Conservation (phyloP, 1,284 basidiomycete species). For the Tilletiopsis washingtonensis region DNA sequence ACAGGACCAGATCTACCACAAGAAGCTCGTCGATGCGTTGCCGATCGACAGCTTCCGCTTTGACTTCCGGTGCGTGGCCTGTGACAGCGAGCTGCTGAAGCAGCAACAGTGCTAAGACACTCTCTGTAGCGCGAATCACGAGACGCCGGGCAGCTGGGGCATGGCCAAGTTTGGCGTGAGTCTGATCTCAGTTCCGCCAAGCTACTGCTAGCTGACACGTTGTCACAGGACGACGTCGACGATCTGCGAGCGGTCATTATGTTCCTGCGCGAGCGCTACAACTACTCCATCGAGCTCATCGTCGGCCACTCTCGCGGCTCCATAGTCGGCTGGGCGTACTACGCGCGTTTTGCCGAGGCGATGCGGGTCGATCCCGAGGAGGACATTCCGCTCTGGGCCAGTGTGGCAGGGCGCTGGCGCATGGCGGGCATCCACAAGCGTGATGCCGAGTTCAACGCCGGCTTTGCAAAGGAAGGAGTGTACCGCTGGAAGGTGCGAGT, state of each 20-base stretch:
- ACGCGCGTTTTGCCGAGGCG: conserved; percentile 6
- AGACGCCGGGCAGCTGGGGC: conserved; percentile 1
- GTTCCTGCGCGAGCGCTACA: conserved; percentile 14
- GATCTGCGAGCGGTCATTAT: conserved; percentile 16
- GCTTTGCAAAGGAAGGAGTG: conserved; percentile 24
- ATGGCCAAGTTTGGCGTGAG: conserved; percentile 5
- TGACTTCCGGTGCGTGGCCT: conserved; percentile 60
- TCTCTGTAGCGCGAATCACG: background rate
- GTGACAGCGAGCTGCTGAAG: conserved; percentile 6
- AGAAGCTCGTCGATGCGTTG: conserved; percentile 60
- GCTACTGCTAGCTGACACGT: background rate
- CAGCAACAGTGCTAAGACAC: background rate
- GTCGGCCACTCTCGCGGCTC: conserved; percentile 1
- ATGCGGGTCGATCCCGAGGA: conserved; percentile 22
- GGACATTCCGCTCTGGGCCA: conserved; percentile 55
- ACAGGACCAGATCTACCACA: conserved; percentile 73
- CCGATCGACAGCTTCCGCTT: conserved; percentile 73
- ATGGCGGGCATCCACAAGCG: conserved; percentile 28
- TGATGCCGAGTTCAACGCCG: background rate
- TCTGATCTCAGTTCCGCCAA: too few species aligned
- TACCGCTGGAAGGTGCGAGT: conserved; percentile 29
- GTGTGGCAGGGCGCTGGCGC: conserved; percentile 18
- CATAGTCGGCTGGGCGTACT: conserved; percentile 1
- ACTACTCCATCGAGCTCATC: conserved; percentile 7
- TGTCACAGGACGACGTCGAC: conserved; percentile 15